Conservation (phyloP, 306 rosid species). For the Cicer pinnatifidum region DNA sequence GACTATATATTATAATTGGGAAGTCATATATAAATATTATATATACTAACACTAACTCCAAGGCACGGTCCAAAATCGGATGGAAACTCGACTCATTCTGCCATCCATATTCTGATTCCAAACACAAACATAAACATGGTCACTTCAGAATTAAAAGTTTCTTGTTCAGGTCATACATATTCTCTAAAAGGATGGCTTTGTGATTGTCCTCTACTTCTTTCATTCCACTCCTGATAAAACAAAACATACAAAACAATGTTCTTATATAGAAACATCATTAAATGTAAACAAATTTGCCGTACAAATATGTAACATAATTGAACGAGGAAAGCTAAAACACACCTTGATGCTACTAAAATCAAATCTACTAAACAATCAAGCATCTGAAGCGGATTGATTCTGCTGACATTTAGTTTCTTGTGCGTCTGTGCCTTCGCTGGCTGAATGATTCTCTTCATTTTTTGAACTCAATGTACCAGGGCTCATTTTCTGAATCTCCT, state of each 20-base stretch:
- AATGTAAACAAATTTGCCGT: background rate
- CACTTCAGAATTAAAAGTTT: conserved; percentile 46
- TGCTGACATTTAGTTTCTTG: conserved; percentile 57
- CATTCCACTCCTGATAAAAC: conserved; percentile 40
- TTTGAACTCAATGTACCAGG: conserved; percentile 66
- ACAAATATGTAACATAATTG: background rate
- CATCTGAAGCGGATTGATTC: conserved; percentile 45
- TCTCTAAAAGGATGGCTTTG: conserved; percentile 52
- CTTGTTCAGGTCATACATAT: conserved; percentile 47
- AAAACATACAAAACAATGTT: conserved; percentile 16
- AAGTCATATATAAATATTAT: conserved; percentile 33
- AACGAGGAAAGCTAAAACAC: background rate
- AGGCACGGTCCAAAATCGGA: conserved; percentile 62
- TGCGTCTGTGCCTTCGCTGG: conserved; percentile 56
- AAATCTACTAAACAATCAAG: conserved; percentile 50
- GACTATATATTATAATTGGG: conserved; percentile 38
- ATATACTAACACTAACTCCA: conserved; percentile 49
- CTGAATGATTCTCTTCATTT: conserved; percentile 62
- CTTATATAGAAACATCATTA: conserved; percentile 9
- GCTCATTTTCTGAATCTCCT: conserved; percentile 95
- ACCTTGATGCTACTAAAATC: conserved; percentile 50
- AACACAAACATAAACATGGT: conserved; percentile 37
- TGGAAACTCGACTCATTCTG: conserved; percentile 44
- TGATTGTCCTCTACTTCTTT: conserved; percentile 44
- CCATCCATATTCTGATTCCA: conserved; percentile 53